Evolutionary conservation across 2,329 filamentous ascomycete genomes (phyloP), one percentile per base, ranked within the genome.

Genomic region (Pseudogymnoascus sp.): DNA sequence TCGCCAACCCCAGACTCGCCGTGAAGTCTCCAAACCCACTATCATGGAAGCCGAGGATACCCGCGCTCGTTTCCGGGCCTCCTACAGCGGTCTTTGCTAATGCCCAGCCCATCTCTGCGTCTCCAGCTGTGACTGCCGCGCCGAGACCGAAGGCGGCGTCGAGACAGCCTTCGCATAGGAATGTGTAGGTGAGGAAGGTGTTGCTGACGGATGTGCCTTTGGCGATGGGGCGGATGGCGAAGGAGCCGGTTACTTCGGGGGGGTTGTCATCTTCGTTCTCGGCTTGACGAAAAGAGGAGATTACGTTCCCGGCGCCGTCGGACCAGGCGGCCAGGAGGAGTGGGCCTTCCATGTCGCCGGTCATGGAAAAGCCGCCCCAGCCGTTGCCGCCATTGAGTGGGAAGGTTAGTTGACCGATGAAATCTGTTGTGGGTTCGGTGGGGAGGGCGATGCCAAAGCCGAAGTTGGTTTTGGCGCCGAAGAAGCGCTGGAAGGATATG

Each of bases 391-490:
- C 73, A 9, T 66, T 67, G 1, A 76, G 71, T 0, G 76, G 77
- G 63, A 78, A 77, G 16, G 77, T 74, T 11, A 82, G 73, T 64
- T 81, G 79, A 6, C 77, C 79, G 59, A 81, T 80, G 70, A 80
- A 79, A 63, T 78, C 77, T 49, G 68, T 75, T 11, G 66, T 73
- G 0, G 76, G 72, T 8, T 71, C 72, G 46, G 75, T 69, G 3
- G 78, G 78, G 1, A 81, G 72, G 5, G 78, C 77, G 56, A 81
- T 73, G 64, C 75, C 78, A 59, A 80, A 75, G 7, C 65, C 73
- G 65, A 75, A 80, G 21, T 72, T 72, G 1, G 77, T 76, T 18
- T 70, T 63, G 25, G 76, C 73, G 34, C 76, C 75, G 63, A 77
- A 74, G 68, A 77, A 77, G 18, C 73, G 71, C 67, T 77, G 71